Percentiles rank a stretch among this genome's conserved stretches.
Conservation (phyloP, 2,329 filamentous ascomycete species). For the Nannizzia gypsea region DNA sequence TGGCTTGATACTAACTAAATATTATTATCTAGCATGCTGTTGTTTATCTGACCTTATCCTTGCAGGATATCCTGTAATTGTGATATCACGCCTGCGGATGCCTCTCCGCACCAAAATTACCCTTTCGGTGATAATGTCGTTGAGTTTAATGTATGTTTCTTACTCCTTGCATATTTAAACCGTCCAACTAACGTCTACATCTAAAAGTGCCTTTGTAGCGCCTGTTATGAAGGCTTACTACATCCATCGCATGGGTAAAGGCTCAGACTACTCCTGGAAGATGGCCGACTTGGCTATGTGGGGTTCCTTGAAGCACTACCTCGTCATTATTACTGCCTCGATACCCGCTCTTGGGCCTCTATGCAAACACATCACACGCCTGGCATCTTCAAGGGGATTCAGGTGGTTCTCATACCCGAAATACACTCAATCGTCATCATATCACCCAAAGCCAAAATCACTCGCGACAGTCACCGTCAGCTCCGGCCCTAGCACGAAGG, state of each 20-base stretch:
- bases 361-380: background rate
- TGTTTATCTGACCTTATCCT: slow-evolving; percentile 10
- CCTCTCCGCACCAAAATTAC: slow-evolving; percentile 5
- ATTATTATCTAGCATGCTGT: slow-evolving; percentile 4
- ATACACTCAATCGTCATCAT: background rate
- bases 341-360: slow-evolving; percentile 9
- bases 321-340: slow-evolving; percentile 11
- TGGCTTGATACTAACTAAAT: background rate
- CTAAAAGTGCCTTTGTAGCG: slow-evolving; percentile 6
- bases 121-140: slow-evolving; percentile 4
- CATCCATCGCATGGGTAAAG: background rate
- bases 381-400: background rate
- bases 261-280: slow-evolving; percentile 9
- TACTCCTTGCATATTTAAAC: background rate
- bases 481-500: background rate
- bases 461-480: background rate
- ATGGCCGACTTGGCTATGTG: slow-evolving; percentile 8
- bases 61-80: slow-evolving; percentile 10
- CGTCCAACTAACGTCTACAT: background rate
- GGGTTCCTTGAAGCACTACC: slow-evolving; percentile 9
- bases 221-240: slow-evolving; percentile 10
- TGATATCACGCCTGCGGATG: slow-evolving; percentile 10
- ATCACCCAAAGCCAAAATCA: background rate
- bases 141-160: slow-evolving; percentile 6
- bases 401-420: background rate